Percentiles rank a stretch among this genome's conserved stretches.
Conservation (phyloP, 2,329 filamentous ascomycete species). For the Colletotrichum liaoningense region DNA sequence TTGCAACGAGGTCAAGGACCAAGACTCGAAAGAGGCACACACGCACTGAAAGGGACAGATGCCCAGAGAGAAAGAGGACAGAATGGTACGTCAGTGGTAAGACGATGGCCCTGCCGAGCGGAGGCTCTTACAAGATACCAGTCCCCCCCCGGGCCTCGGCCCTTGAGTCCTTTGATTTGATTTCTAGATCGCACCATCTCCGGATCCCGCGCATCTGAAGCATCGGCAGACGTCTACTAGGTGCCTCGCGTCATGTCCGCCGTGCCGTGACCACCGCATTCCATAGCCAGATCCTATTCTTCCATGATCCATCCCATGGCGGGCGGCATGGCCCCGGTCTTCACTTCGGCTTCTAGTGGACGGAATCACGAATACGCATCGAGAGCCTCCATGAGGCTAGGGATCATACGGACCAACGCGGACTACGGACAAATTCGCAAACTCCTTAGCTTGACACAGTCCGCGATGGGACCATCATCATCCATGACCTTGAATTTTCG, state of each 20-base stretch:
- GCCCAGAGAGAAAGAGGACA: not conserved
- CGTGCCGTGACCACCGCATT: conserved; percentile 2
- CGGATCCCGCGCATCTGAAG: conserved; percentile 19
- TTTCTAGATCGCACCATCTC: conserved; percentile 25
- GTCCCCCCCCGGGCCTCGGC: not conserved
- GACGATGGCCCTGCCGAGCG: not conserved
- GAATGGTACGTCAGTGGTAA: not conserved
- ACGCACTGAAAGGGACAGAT: not conserved
- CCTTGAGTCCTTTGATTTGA: conserved; percentile 1
- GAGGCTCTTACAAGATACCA: not conserved
- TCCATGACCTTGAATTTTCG: not conserved
- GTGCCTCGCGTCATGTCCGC: not conserved
- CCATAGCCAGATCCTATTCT: not conserved
- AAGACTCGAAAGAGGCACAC: not conserved
- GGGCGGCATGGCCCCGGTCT: not conserved
- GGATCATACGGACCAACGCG: not conserved
- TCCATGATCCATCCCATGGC: too few relatives aligned
- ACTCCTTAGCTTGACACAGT: not conserved
- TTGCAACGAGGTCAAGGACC: not conserved
- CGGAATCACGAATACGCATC: not conserved
- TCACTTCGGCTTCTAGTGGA: not conserved
- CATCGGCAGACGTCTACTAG: conserved; percentile 15
- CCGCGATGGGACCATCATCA: not conserved
- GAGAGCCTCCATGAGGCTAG: not conserved
- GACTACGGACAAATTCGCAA: not conserved